A percentile compares a stretch with the other conserved stretches of the same genome.
Evolutionary conservation across 371 early-diverging fungal species (phyloP).

Genomic region (Gilbertella persicaria): DNA sequence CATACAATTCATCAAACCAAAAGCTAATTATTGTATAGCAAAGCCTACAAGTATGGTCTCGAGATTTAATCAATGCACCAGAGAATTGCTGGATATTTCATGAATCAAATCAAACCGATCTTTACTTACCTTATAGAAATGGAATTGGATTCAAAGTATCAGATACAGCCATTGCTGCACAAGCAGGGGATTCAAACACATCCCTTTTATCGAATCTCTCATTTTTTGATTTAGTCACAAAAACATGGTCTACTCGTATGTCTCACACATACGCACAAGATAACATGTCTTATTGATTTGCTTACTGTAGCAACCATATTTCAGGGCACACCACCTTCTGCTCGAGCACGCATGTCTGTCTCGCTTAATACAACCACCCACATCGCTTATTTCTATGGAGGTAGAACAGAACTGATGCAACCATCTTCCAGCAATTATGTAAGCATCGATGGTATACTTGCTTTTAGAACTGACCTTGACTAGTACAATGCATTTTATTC

Average conservation of each 20-base stretch:
- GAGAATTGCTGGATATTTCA: slow-evolving; percentile 19
- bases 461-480: not conserved
- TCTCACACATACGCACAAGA: not conserved
- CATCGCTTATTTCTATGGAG: slow-evolving; percentile 21
- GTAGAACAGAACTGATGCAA: slow-evolving; percentile 8
- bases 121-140: slow-evolving; percentile 8
- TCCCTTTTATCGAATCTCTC: slow-evolving; percentile 7
- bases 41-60: slow-evolving; percentile 28
- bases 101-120: not conserved
- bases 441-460: not conserved
- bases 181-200: slow-evolving; percentile 16
- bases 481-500: slow-evolving; percentile 18
- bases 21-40: slow-evolving; percentile 9
- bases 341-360: slow-evolving; percentile 19
- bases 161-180: slow-evolving; percentile 11
- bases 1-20: not conserved
- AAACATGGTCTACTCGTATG: slow-evolving; percentile 18
- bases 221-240: slow-evolving; percentile 6
- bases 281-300: not conserved
- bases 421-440: slow-evolving; percentile 9
- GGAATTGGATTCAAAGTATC: slow-evolving; percentile 17
- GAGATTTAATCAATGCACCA: slow-evolving; percentile 29
- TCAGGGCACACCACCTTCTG: slow-evolving; percentile 13
- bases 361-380: slow-evolving; percentile 17
- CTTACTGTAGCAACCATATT: not conserved